Conservation (phyloP, 2,329 filamentous ascomycete genomes). For the Alternaria novae-zelandiae region DNA sequence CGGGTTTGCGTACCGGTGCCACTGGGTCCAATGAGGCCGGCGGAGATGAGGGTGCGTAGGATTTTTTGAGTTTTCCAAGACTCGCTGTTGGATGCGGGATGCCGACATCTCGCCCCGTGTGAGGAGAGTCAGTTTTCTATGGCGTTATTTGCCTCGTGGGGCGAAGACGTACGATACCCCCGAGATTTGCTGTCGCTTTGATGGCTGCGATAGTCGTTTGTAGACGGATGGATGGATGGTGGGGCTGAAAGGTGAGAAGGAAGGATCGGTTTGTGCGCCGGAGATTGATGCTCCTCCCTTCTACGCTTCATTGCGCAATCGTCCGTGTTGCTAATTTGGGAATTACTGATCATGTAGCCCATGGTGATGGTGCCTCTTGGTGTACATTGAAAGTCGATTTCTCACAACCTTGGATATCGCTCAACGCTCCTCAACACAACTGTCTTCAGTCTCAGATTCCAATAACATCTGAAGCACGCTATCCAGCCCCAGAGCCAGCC, state of each 20-base stretch:
- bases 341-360: background rate
- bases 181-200: background rate
- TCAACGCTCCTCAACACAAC: background rate
- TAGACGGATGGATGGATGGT: background rate
- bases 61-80: background rate
- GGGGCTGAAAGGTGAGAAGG: background rate
- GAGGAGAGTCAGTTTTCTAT: background rate
- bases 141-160: background rate
- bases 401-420: background rate
- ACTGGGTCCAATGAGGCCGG: background rate
- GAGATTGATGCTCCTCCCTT: background rate
- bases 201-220: background rate
- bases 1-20: background rate
- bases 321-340: background rate
- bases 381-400: background rate
- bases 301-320: background rate
- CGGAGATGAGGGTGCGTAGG: background rate
- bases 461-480: background rate
- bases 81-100: background rate
- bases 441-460: background rate
- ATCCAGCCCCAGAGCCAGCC: background rate
- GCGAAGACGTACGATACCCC: background rate
- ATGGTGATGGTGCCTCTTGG: background rate
- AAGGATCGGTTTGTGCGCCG: background rate
- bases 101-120: background rate